Evolutionary conservation across 768 basidiomycete genomes (phyloP).

Genomic region (Pulveroboletus sp.): DNA sequence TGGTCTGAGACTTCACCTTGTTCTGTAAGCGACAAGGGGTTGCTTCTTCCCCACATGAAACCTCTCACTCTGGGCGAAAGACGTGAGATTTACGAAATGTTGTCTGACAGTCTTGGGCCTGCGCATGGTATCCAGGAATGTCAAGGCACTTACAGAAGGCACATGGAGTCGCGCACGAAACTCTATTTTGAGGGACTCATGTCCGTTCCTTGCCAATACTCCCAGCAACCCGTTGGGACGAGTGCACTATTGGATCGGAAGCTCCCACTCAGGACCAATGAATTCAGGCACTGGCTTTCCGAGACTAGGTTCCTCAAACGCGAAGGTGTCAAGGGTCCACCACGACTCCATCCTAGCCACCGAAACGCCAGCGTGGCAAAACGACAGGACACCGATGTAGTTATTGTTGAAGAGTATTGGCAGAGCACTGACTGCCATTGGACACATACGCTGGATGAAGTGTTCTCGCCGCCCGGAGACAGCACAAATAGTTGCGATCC

Average conservation of each 20-base stretch:
- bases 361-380: constrained; percentile 15
- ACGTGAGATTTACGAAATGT: constrained; percentile 44
- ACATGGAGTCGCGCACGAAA: constrained; percentile 46
- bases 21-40: constrained; percentile 12
- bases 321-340: constrained; percentile 12
- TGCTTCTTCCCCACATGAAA: constrained; percentile 19
- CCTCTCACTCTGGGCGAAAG: constrained; percentile 44
- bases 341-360: constrained; percentile 6
- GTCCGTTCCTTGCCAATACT: constrained; percentile 13
- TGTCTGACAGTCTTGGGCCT: constrained; percentile 46
- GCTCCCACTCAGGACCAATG: constrained; percentile 14
- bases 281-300: constrained; percentile 31
- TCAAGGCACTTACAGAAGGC: constrained; percentile 46
- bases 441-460: constrained; percentile 21
- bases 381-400: constrained; percentile 5
- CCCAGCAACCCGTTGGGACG: constrained; percentile 11
- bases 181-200: constrained; percentile 44
- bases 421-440: constrained; percentile 7
- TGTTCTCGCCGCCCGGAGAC: constrained; percentile 19
- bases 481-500: constrained; percentile 1
- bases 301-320: constrained; percentile 24
- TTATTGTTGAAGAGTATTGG: constrained; percentile 2
- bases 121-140: constrained; percentile 45
- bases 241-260: constrained; percentile 11
- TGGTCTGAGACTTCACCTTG: constrained; percentile 20